Evolutionary conservation across 2,329 filamentous ascomycete species (phyloP).

Genomic region (Calonectria honghensis): DNA sequence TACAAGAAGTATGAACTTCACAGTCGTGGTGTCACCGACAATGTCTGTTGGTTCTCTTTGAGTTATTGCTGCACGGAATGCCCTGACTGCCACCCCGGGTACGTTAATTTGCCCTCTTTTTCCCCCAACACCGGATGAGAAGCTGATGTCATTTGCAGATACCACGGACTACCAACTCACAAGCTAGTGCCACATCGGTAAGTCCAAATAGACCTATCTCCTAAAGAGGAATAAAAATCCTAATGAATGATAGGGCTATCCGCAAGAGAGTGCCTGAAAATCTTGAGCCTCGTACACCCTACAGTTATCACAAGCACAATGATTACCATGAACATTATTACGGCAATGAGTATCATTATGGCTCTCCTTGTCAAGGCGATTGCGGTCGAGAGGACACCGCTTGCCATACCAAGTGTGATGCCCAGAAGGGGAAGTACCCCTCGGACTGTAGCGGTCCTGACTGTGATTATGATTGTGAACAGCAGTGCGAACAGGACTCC

Average conservation of each 20-base stretch:
- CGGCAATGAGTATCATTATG: constrained; percentile 26
- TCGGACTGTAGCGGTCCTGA: background rate
- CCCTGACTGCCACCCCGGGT: constrained; percentile 48
- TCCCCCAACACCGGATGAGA: background rate
- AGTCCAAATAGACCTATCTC: background rate
- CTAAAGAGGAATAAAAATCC: background rate
- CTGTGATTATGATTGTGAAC: background rate
- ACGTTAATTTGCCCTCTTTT: background rate
- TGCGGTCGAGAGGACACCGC: background rate
- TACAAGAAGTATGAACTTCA: constrained; percentile 51
- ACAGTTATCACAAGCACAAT: constrained; percentile 31
- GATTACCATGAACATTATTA: constrained; percentile 31
- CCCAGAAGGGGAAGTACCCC: constrained; percentile 3
- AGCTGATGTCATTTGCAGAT: background rate
- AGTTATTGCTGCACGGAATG: constrained; percentile 55
- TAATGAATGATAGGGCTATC: background rate
- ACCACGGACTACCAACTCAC: constrained; percentile 3
- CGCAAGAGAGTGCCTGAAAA: background rate
- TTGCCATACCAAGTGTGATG: constrained; percentile 11
- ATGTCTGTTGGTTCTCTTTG: constrained; percentile 53
- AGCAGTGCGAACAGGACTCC: background rate
- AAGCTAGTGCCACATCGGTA: background rate
- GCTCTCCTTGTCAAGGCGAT: background rate
- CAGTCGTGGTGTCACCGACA: constrained; percentile 49
- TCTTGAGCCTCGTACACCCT: constrained; percentile 24